These are phyloP conservation scores for Colletotrichum theobromicola DNA, from an alignment of 2,329 filamentous ascomycete genomes.

Conservation along the genomic window DNA sequence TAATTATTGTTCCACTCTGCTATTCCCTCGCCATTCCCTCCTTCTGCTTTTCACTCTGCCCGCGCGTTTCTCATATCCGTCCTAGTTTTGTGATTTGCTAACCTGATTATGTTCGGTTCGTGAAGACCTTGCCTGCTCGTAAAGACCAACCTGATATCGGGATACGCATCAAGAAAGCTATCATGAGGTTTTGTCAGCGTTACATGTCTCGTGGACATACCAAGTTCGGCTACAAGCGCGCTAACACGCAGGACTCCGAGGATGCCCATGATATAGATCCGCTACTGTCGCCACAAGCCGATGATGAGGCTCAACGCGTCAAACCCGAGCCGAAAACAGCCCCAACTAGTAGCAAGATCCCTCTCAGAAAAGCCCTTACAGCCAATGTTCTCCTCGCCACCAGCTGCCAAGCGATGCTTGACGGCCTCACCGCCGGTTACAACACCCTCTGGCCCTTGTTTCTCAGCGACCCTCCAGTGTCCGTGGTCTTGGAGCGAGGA, in stretches of 20 bases:
- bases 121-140: background rate
- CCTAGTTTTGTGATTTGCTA: background rate
- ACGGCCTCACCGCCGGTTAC: background rate
- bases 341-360: background rate
- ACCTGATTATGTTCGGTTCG: background rate
- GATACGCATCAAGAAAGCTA: background rate
- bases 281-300: background rate
- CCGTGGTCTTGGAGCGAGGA: background rate
- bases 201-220: background rate
- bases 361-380: background rate
- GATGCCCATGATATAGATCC: background rate
- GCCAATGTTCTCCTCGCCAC: background rate
- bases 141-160: background rate
- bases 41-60: background rate
- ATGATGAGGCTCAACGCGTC: background rate
- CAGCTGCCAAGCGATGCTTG: background rate
- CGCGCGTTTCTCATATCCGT: background rate
- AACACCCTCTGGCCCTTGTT: background rate
- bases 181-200: background rate
- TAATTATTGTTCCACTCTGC: background rate
- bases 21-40: background rate
- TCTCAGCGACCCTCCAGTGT: background rate
- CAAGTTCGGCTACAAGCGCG: background rate
- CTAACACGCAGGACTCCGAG: background rate
- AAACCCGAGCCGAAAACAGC: background rate